Conservation (phyloP, 768 basidiomycete species). For the Lactarius hatsudake region DNA sequence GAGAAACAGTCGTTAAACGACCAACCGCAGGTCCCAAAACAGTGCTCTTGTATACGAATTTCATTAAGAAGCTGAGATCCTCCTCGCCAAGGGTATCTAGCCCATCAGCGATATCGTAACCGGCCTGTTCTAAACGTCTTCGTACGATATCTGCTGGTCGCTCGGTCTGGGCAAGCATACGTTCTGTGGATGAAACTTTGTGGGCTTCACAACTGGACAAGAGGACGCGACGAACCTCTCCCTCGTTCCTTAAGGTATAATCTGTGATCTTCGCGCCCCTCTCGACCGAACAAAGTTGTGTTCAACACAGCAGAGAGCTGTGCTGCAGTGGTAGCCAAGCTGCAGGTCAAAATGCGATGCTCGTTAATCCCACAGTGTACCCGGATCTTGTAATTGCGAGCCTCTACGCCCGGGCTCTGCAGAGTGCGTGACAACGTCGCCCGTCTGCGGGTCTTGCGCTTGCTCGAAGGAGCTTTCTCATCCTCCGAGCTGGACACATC, state of each 20-base stretch:
- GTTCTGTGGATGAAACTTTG: slow-evolving; percentile 49
- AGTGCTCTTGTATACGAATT: slow-evolving; percentile 85
- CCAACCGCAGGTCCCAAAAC: slow-evolving; percentile 61
- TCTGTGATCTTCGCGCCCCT: slow-evolving; percentile 59
- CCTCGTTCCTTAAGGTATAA: slow-evolving; percentile 75
- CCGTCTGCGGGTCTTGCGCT: slow-evolving; percentile 28
- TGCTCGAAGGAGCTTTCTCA: slow-evolving; percentile 27
- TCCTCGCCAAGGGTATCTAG: slow-evolving; percentile 73
- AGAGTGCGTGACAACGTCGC: slow-evolving; percentile 9
- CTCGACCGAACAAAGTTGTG: slow-evolving; percentile 48
- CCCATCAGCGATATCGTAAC: slow-evolving; percentile 80
- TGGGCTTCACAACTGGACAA: slow-evolving; percentile 1
- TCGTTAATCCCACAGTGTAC: slow-evolving; percentile 73
- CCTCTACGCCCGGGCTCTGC: slow-evolving; percentile 6
- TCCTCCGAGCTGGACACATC: slow-evolving; percentile 47
- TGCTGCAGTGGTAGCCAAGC: slow-evolving; percentile 62
- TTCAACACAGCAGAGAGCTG: slow-evolving; percentile 63
- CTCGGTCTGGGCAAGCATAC: slow-evolving; percentile 77
- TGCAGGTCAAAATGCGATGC: slow-evolving; percentile 67
- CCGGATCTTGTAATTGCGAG: slow-evolving; percentile 53
- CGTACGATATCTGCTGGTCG: slow-evolving; percentile 81
- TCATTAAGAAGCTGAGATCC: slow-evolving; percentile 80
- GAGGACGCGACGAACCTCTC: slow-evolving; percentile 49
- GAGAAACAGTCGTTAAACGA: slow-evolving; percentile 24
- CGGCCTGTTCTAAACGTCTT: slow-evolving; percentile 82